Evolutionary conservation across 345 rosid genomes (phyloP), one percentile per base, ranked within the genome.

Genomic region (Heritiera fomes): DNA sequence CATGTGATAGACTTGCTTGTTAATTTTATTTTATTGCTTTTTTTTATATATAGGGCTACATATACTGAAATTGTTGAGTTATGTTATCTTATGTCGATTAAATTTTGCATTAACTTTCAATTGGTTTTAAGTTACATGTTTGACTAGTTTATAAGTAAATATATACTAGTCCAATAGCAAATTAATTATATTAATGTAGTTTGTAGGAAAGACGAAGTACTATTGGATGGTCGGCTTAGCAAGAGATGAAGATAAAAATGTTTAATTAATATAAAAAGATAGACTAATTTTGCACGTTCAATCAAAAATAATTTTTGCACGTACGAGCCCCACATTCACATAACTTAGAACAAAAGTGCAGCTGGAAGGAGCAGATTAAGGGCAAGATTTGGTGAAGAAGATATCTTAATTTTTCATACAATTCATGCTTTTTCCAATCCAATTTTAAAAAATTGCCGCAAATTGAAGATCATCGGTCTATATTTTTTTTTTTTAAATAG

Each of bases 381-480:
- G 2, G 74, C 6, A 23, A 47, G 41, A 28, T 50, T 71, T 30
- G 75, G 75, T 50, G 43, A 49, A 71, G 75, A 50, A 28, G 23
- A 71, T 49, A 49, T 43, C 8, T 0, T 69, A 47, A 20, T 11
- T 23, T 45, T 68, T 68, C 34, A 17, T 11, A 15, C 2, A 30
- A 71, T 49, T 15, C 40, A 0, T 17, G 2, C 12, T 50, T 50
- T 50, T 50, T 13, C 20, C 41, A 13, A 32, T 4, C 20, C 59
- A 1, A 50, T 7, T 15, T 50, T 50, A 49, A 15, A 47, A 71
- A 28, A 30, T 71, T 50, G 45, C 75, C 75, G 45, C 61, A 12
- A 30, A 50, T 30, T 52, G 15, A 71, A 32, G 3, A 71, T 50
- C 30, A 71, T 71, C 50, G 75, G 75, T 50, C 28, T 50, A 71